Evolutionary conservation across 148 eudicot species (phyloP), one percentile per base, ranked within the genome.

Genomic region (Nepenthes mirabilis): DNA sequence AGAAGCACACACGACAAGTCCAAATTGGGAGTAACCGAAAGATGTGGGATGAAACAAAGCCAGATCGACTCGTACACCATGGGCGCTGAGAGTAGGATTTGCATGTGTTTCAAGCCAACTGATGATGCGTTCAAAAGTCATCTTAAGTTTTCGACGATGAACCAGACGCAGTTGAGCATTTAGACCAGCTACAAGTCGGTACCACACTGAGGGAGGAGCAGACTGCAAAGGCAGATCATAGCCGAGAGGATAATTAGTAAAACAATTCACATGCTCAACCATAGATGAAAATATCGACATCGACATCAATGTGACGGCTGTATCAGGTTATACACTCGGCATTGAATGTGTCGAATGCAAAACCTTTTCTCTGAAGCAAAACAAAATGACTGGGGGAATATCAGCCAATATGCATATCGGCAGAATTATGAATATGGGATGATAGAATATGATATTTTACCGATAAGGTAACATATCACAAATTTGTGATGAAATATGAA

Each of bases 161-260:
- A 84, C 99, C 61, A 93, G 62, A 57, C 96, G 96, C 62, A 93
- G 69, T 64, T 93, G 99, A 59, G 99, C 95, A 74, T 86, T 93
- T 59, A 93, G 83, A 80, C 95, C 94, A 69, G 99, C 85, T 13
- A 93, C 87, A 47, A 93, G 61, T 53, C 96, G 79, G 74, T 86
- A 84, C 96, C 99, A 93, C 62, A 84, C 75, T 53, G 99, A 83
- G 36, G 99, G 88, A 52, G 99, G 90, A 36, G 88, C 74, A 54
- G 91, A 80, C 99, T 93, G 85, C 68, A 77, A 68, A 12, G 34
- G 51, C 5, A 34, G 32, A 40, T 51, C 57, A 72, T 43, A 50
- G 65, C 43, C 54, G 13, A 51, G 23, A 36, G 10, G 33, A 55
- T 33, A 34, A 32, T 33, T 2, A 5, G 33, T 40, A 40, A 8